These are phyloP conservation scores for Hygrophila difformis DNA, from an alignment of 257 asterid genomes.

Conservation along the genomic window DNA sequence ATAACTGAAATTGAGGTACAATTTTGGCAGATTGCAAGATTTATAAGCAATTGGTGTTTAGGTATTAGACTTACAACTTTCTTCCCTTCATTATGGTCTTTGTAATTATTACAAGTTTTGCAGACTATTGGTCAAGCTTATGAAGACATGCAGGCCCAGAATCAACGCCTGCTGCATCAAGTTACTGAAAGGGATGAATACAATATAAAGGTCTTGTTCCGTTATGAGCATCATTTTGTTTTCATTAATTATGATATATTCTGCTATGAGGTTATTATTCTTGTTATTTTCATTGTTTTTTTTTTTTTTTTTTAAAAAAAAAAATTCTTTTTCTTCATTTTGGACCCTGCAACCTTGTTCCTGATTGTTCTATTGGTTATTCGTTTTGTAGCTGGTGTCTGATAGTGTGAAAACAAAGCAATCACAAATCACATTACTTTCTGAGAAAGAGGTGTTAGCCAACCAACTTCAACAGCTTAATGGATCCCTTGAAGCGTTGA, in stretches of 20 bases:
- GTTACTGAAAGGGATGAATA: constrained; percentile 84
- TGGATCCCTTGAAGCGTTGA: constrained; percentile 41
- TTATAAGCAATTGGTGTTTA: too few relatives aligned
- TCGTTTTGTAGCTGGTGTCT: constrained; percentile 72
- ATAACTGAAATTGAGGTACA: constrained; percentile 92
- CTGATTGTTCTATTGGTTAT: constrained; percentile 11
- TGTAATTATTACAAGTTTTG: constrained; percentile 15
- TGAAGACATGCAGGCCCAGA: constrained; percentile 96
- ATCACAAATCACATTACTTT: constrained; percentile 51
- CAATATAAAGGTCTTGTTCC: constrained; percentile 62
- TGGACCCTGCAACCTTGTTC: constrained; percentile 9
- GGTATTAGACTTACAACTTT: neutral
- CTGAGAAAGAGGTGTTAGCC: constrained; percentile 56
- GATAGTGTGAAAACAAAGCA: constrained; percentile 94
- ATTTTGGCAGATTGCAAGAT: too few relatives aligned
- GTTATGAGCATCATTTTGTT: too few relatives aligned
- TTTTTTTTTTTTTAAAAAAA: too few relatives aligned
- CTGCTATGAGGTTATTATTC: too few relatives aligned
- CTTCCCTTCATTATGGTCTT: constrained; percentile 16
- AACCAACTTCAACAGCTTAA: constrained; percentile 48
- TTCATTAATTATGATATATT: too few relatives aligned
- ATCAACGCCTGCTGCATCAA: constrained; percentile 80
- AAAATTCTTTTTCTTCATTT: constrained; percentile 1
- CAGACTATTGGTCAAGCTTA: constrained; percentile 99
- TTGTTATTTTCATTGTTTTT: too few relatives aligned